These are phyloP conservation scores for Cymbidium sinense DNA, from an alignment of 106 monocot genomes.

Conservation along the genomic window DNA sequence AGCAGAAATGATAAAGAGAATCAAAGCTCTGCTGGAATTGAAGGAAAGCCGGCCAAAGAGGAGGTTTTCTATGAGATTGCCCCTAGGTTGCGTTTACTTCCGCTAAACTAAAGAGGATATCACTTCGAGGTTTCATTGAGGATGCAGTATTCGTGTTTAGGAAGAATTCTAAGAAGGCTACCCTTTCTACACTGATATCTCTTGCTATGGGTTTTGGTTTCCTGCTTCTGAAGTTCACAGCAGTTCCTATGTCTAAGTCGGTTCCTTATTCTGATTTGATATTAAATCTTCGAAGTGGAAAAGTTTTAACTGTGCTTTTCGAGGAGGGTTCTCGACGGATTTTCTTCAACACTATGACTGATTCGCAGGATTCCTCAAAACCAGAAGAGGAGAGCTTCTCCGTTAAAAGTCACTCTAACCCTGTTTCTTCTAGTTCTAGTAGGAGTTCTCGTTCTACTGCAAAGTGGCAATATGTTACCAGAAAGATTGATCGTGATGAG, in stretches of 20 bases:
- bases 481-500: conserved; percentile 83
- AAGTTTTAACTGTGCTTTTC: conserved; percentile 49
- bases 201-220: conserved; percentile 41
- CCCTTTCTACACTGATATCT: conserved; percentile 25
- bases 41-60: conserved; percentile 16
- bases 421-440: not conserved
- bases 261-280: conserved; percentile 78
- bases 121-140: conserved; percentile 10
- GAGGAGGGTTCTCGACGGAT: conserved; percentile 85
- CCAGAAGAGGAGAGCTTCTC: not conserved
- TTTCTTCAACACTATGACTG: conserved; percentile 36
- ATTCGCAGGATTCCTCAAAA: conserved; percentile 1
- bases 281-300: conserved; percentile 42
- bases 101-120: conserved; percentile 18
- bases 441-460: not conserved
- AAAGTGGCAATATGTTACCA: conserved; percentile 58
- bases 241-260: conserved; percentile 44
- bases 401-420: not conserved
- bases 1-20: conserved; percentile 19
- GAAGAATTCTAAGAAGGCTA: conserved; percentile 38
- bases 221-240: conserved; percentile 37
- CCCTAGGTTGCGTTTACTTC: conserved; percentile 41
- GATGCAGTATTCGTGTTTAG: conserved; percentile 8
- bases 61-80: conserved; percentile 42
- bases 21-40: conserved; percentile 7